These are phyloP conservation scores for Phyllostachys edulis DNA, from an alignment of 176 grass and related monocot genomes.

Conservation along the genomic window DNA sequence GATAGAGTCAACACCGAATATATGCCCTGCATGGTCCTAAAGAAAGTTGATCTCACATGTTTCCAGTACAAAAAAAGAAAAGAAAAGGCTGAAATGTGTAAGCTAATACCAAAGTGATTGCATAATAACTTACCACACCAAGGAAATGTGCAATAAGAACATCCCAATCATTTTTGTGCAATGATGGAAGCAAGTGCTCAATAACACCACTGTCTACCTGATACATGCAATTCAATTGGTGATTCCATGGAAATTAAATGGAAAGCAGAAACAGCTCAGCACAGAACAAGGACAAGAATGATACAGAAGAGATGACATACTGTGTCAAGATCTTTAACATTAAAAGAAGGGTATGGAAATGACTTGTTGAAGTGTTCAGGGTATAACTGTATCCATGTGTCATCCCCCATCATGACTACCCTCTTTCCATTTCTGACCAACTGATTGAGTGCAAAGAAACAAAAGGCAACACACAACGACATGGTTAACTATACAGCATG, in stretches of 20 bases:
- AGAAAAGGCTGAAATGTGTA: slow-evolving; percentile 2
- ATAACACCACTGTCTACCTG: slow-evolving; percentile 96
- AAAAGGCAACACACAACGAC: background rate
- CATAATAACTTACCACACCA: slow-evolving; percentile 76
- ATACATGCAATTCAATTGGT: slow-evolving; percentile 19
- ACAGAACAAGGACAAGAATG: background rate
- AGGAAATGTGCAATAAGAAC: slow-evolving; percentile 98
- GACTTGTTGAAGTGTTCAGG: slow-evolving; percentile 91
- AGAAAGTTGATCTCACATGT: slow-evolving; percentile 47
- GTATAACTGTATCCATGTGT: slow-evolving; percentile 93
- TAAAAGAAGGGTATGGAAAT: slow-evolving; percentile 96
- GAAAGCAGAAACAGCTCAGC: background rate
- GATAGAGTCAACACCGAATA: slow-evolving; percentile 87
- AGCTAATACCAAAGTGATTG: background rate
- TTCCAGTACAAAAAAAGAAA: slow-evolving; percentile 35
- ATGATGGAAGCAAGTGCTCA: slow-evolving; percentile 79
- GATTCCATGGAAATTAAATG: slow-evolving; percentile 8
- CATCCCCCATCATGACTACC: slow-evolving; percentile 97
- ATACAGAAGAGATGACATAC: slow-evolving; percentile 43
- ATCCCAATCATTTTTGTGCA: slow-evolving; percentile 86
- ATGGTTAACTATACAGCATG: slow-evolving; percentile 12
- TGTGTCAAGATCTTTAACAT: slow-evolving; percentile 98
- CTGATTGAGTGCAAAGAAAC: slow-evolving; percentile 44
- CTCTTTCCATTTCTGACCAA: slow-evolving; percentile 73
- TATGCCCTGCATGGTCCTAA: slow-evolving; percentile 99